Percentiles rank a stretch among this genome's conserved stretches.
These are phyloP conservation scores for Oxytropis ochrocephala DNA, from an alignment of 306 rosid species.

Conservation along the genomic window DNA sequence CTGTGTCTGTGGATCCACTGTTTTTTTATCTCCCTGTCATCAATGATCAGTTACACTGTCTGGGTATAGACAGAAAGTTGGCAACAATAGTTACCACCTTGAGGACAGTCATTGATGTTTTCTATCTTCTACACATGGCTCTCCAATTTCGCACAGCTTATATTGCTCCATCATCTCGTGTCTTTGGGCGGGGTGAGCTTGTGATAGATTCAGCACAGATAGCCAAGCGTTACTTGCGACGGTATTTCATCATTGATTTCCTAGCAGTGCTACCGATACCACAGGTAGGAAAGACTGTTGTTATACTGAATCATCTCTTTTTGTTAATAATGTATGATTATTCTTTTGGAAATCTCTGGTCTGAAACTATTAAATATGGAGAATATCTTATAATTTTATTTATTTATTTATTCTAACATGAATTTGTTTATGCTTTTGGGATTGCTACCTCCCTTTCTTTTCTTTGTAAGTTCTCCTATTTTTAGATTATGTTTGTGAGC, in stretches of 20 bases:
- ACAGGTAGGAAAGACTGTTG: slow-evolving; percentile 56
- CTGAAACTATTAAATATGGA: not conserved
- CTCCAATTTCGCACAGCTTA: slow-evolving; percentile 94
- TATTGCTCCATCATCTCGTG: slow-evolving; percentile 98
- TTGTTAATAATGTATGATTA: not conserved
- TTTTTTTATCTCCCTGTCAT: slow-evolving; percentile 91
- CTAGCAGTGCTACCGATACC: slow-evolving; percentile 85
- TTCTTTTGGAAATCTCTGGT: slow-evolving; percentile 1
- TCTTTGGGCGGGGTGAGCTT: slow-evolving; percentile 98
- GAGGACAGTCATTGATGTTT: slow-evolving; percentile 76
- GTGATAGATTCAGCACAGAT: slow-evolving; percentile 86
- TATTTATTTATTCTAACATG: not conserved
- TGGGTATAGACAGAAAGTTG: slow-evolving; percentile 71
- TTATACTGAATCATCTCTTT: slow-evolving; percentile 1
- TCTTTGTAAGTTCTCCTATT: not conserved
- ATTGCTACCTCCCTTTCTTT: not conserved
- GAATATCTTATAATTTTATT: not conserved
- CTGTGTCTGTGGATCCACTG: slow-evolving; percentile 88
- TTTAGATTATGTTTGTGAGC: not conserved
- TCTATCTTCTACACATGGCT: slow-evolving; percentile 90
- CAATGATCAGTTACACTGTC: slow-evolving; percentile 46
- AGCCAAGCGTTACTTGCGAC: slow-evolving; percentile 80
- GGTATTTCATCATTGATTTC: slow-evolving; percentile 74
- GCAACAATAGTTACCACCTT: slow-evolving; percentile 75
- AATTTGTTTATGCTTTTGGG: not conserved